Percentiles rank a stretch among this genome's conserved stretches.
Evolutionary conservation across 371 early-diverging fungal genomes (phyloP).

Genomic region (Smittium culicis): DNA sequence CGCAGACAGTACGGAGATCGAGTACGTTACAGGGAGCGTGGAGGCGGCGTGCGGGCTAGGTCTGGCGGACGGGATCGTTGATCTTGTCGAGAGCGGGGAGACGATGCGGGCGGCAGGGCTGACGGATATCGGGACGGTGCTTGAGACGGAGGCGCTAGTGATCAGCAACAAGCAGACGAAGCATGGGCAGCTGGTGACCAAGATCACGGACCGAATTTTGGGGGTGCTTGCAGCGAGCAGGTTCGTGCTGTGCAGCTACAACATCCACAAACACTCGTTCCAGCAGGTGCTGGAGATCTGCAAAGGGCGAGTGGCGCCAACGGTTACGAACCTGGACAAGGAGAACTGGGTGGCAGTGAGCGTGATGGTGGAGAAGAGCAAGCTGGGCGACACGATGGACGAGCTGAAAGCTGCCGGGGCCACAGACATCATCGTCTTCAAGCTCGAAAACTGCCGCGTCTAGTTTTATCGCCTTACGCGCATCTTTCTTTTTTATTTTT

Average conservation of each 20-base stretch:
- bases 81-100: conserved; percentile 84
- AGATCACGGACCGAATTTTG: conserved; percentile 63
- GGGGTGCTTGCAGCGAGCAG: conserved; percentile 80
- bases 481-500: not conserved
- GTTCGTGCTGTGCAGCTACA: conserved; percentile 82
- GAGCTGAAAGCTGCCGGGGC: conserved; percentile 77
- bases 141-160: conserved; percentile 75
- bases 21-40: conserved; percentile 82
- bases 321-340: conserved; percentile 70
- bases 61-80: conserved; percentile 90
- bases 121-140: conserved; percentile 63
- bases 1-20: conserved; percentile 32
- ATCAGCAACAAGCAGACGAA: conserved; percentile 47
- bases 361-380: conserved; percentile 68
- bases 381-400: conserved; percentile 79
- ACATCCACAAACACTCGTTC: conserved; percentile 50
- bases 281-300: conserved; percentile 55
- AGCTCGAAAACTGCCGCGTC: conserved; percentile 64
- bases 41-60: conserved; percentile 93
- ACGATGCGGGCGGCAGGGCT: conserved; percentile 97
- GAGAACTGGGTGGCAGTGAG: conserved; percentile 80
- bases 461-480: conserved; percentile 18
- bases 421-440: conserved; percentile 73
- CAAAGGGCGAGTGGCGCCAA: conserved; percentile 85
- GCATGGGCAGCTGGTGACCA: conserved; percentile 52